A percentile compares a stretch with the other conserved stretches of the same genome.
Evolutionary conservation across 768 basidiomycete species (phyloP).

Genomic region (Crassisporium funariophilum): DNA sequence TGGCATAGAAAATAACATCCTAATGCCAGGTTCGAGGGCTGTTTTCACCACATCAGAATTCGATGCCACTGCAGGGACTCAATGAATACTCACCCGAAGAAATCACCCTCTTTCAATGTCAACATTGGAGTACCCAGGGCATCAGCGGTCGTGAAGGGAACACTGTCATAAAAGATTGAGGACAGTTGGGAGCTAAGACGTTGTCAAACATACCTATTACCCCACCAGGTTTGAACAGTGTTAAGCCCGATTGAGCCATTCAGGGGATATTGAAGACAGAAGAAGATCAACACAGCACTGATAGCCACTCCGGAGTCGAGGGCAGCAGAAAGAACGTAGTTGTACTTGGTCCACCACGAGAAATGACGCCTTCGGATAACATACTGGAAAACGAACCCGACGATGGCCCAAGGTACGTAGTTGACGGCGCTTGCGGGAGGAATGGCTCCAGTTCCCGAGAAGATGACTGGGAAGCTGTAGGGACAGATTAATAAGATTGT

Average conservation of each 20-base stretch:
- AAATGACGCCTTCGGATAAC: constrained; percentile 59
- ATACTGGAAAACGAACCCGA: constrained; percentile 69
- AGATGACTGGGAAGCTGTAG: constrained; percentile 56
- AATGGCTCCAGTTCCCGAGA: constrained; percentile 60
- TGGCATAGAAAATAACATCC: background rate
- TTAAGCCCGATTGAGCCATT: constrained; percentile 59
- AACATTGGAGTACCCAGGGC: constrained; percentile 37
- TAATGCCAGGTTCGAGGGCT: constrained; percentile 26
- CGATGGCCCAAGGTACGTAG: constrained; percentile 67
- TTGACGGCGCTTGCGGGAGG: constrained; percentile 71
- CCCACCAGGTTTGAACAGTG: constrained; percentile 70
- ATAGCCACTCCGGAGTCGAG: constrained; percentile 72
- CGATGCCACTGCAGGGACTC: too few relatives aligned
- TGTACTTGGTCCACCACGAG: constrained; percentile 73
- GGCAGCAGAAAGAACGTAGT: constrained; percentile 72
- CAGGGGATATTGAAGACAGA: constrained; percentile 62
- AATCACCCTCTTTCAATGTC: constrained; percentile 23
- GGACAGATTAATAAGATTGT: background rate
- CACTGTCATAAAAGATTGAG: constrained; percentile 24
- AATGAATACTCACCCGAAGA: constrained; percentile 26
- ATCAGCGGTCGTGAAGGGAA: constrained; percentile 45
- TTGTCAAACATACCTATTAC: constrained; percentile 49
- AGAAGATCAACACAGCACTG: constrained; percentile 56
- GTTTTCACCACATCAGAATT: too few relatives aligned
- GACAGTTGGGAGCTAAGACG: too few relatives aligned